Percentiles rank a stretch among this genome's conserved stretches.
These are phyloP conservation scores for Raddia distichophylla DNA, from an alignment of 176 grass and related monocot genomes.

Conservation along the genomic window DNA sequence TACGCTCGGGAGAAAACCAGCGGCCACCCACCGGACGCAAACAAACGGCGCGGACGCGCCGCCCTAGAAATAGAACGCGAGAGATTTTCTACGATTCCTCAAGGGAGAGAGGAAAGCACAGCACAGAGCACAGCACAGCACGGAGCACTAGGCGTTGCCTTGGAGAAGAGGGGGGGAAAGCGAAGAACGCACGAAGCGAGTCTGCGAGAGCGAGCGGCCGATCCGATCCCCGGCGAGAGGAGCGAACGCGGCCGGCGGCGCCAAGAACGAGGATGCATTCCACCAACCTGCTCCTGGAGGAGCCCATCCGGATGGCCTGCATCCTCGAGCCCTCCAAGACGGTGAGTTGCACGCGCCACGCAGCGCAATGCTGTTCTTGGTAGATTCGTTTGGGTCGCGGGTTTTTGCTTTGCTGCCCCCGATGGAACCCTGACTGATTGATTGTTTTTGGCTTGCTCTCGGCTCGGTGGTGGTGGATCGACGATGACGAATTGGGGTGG, in stretches of 20 bases:
- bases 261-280: conserved; percentile 66
- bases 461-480: background rate
- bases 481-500: background rate
- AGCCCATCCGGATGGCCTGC: conserved; percentile 98
- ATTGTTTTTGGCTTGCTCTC: background rate
- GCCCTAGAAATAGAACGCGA: too few species aligned
- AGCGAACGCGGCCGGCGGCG: background rate
- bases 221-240: conserved; percentile 13
- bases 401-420: background rate
- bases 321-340: conserved; percentile 97
- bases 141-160: too few species aligned
- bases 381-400: conserved; percentile 9
- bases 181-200: too few species aligned
- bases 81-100: too few species aligned
- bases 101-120: too few species aligned
- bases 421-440: background rate
- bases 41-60: too few species aligned
- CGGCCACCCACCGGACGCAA: too few species aligned
- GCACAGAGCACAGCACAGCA: too few species aligned
- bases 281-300: conserved; percentile 86
- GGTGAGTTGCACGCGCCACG: conserved; percentile 24
- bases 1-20: too few species aligned
- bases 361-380: background rate
- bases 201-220: background rate
- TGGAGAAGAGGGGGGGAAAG: conserved; percentile 39